Evolutionary conservation across 1,284 basidiomycete genomes (phyloP), one percentile per base, ranked within the genome.

Genomic region (Cryptococcus hybrid): DNA sequence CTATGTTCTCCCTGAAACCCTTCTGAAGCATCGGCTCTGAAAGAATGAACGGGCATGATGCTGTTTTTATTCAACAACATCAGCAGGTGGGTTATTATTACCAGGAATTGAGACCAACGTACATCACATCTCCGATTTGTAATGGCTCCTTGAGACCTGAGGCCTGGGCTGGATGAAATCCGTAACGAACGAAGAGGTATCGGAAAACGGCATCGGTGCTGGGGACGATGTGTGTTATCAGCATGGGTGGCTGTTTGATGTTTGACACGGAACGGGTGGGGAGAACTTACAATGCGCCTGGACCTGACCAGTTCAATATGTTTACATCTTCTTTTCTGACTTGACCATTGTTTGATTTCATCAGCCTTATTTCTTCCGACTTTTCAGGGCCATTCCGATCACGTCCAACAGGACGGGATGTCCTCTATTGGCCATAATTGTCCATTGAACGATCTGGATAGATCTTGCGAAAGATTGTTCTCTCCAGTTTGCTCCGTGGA

Each of bases 321-420:
- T 51, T 15, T 9, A 39, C 52, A 5, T 57, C 58, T 38, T 59
- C 47, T 35, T 54, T 40, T 24, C 18, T 18, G 11, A 15, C 49
- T 15, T 39, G n/a, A 7, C n/a, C 39, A n/a, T 13, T 24, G 15
- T 38, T 34, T 15, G 38, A 13, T 9, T 30, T 38, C 39, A n/a
- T n/a, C 15, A 39, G 44, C 18, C 57, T 51, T 3, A 52, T 47
- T 13, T 56, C 47, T 45, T 53, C 51, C 7, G 63, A 54, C n/a
- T 54, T 55, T 57, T 35, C 37, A 72, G 51, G 0, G 63, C 66
- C 24, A 58, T 47, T 47, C 63, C 56, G 6, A 68, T 55, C 4
- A 69, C 66, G 44, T 72, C 70, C 13, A 72, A 50, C 13, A 72
- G 52, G 30, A 72, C 58, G 1, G 70, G 70, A 57, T 72, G 70